Percentiles rank a stretch among this genome's conserved stretches.
phyloP scores from a whole-genome alignment of 2,329 filamentous ascomycete genomes.

The Zasmidium cellare region DNA sequence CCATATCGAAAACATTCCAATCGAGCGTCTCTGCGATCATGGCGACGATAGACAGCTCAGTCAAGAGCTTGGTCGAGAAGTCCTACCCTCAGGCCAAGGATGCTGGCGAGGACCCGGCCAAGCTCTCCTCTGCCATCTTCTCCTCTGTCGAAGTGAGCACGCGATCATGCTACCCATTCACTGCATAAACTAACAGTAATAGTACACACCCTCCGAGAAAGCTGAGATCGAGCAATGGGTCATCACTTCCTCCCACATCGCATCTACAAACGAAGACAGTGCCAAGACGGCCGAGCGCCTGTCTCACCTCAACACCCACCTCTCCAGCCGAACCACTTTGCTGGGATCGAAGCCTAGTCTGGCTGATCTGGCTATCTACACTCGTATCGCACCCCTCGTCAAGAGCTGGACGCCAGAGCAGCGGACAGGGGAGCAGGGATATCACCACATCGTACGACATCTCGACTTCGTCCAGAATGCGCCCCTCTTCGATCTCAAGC shows the following conservation, averaged over 20 bases:
- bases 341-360: slow-evolving; percentile 86
- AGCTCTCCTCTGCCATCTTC: slow-evolving; percentile 37
- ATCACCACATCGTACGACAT: slow-evolving; percentile 87
- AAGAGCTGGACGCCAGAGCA: slow-evolving; percentile 80
- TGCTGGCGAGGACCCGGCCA: slow-evolving; percentile 32
- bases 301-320: slow-evolving; percentile 78
- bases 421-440: slow-evolving; percentile 83
- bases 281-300: slow-evolving; percentile 64
- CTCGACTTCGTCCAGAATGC: slow-evolving; percentile 95
- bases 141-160: slow-evolving; percentile 32
- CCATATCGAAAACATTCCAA: slow-evolving; percentile 1
- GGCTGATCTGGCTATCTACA: slow-evolving; percentile 82
- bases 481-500: slow-evolving; percentile 65
- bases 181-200: neutral
- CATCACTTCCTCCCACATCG: slow-evolving; percentile 71
- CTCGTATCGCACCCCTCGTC: slow-evolving; percentile 73
- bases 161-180: slow-evolving; percentile 1
- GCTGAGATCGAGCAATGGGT: slow-evolving; percentile 89
- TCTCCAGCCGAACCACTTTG: slow-evolving; percentile 83
- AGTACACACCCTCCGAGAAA: slow-evolving; percentile 77
- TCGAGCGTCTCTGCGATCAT: slow-evolving; percentile 24
- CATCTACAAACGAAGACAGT: slow-evolving; percentile 59
- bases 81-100: slow-evolving; percentile 36
- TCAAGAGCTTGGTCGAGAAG: slow-evolving; percentile 33
- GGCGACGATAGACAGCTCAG: slow-evolving; percentile 35